These are phyloP conservation scores for Danielozyma ontarioensis DNA, from an alignment of 805 yeast genomes.

Conservation along the genomic window DNA sequence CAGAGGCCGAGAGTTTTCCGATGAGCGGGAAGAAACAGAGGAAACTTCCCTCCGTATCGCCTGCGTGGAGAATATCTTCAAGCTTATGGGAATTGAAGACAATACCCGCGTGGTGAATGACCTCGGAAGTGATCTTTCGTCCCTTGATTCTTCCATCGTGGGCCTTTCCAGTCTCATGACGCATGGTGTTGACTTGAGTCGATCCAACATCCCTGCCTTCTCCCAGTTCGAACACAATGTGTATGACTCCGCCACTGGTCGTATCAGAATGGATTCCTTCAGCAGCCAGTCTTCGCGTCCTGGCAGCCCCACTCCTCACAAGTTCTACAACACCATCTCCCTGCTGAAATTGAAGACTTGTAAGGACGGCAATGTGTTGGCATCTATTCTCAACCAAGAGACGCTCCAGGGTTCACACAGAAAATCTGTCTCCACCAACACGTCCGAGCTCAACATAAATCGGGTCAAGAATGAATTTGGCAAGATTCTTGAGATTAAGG, in stretches of 20 bases:
- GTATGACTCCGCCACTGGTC: slow-evolving; percentile 15
- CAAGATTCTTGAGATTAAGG: slow-evolving; percentile 51
- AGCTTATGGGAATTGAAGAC: slow-evolving; percentile 55
- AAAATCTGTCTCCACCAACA: neutral
- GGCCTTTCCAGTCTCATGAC: slow-evolving; percentile 22
- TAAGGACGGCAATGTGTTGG: neutral
- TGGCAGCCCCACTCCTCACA: slow-evolving; percentile 13
- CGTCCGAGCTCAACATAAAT: slow-evolving; percentile 37
- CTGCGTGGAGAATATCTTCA: slow-evolving; percentile 65
- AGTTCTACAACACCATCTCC: slow-evolving; percentile 27
- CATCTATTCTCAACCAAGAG: neutral
- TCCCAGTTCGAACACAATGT: slow-evolving; percentile 7
- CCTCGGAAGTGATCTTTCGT: slow-evolving; percentile 9
- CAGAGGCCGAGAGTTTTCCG: slow-evolving; percentile 41
- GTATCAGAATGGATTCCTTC: slow-evolving; percentile 7
- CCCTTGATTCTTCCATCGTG: slow-evolving; percentile 24
- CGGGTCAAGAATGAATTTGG: slow-evolving; percentile 55
- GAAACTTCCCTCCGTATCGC: slow-evolving; percentile 61
- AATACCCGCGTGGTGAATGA: slow-evolving; percentile 23
- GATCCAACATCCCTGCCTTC: neutral
- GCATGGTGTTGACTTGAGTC: slow-evolving; percentile 1
- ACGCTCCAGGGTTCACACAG: neutral
- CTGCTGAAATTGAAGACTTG: slow-evolving; percentile 8
- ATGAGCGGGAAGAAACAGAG: slow-evolving; percentile 62
- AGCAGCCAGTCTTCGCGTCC: slow-evolving; percentile 5